Conservation (phyloP, 2,329 filamentous ascomycete genomes). For the Zymoseptoria brevis region DNA sequence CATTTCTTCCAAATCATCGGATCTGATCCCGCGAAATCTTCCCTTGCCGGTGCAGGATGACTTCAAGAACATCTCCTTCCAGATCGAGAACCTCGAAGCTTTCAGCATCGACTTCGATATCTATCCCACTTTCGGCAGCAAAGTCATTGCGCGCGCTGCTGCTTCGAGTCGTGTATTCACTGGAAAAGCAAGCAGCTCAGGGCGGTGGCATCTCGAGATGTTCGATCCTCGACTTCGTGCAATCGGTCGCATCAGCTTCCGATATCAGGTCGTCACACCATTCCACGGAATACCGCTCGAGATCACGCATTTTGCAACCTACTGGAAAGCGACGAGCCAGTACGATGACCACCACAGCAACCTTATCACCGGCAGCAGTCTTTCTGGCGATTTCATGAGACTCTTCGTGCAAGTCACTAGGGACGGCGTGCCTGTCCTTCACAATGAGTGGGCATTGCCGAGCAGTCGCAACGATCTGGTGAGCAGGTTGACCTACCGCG, state of each 20-base stretch:
- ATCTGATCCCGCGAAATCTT: constrained; percentile 92
- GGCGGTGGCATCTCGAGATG: constrained; percentile 74
- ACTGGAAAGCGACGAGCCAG: constrained; percentile 97
- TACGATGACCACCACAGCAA: constrained; percentile 77
- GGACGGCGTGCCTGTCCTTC: constrained; percentile 79
- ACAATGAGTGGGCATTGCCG: constrained; percentile 66
- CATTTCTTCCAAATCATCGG: constrained; percentile 91
- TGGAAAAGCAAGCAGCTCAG: constrained; percentile 64
- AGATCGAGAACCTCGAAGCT: constrained; percentile 84
- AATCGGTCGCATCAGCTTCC: constrained; percentile 90
- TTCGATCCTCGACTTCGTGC: constrained; percentile 87
- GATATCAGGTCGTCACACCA: constrained; percentile 92
- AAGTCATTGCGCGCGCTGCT: constrained; percentile 92
- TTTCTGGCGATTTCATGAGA: constrained; percentile 91
- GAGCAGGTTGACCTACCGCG: constrained; percentile 64
- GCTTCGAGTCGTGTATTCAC: constrained; percentile 82
- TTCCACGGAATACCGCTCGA: constrained; percentile 88
- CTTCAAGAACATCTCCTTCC: constrained; percentile 85
- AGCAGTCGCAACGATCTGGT: constrained; percentile 60
- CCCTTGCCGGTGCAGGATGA: constrained; percentile 95
- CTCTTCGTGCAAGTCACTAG: constrained; percentile 86
- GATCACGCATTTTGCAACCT: constrained; percentile 96
- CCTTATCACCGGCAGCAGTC: constrained; percentile 86
- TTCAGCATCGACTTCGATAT: constrained; percentile 97
- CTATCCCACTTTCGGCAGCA: constrained; percentile 93